Evolutionary conservation across 2,329 filamentous ascomycete genomes (phyloP), one percentile per base, ranked within the genome.

Genomic region (Cryphonectria nitschkei): DNA sequence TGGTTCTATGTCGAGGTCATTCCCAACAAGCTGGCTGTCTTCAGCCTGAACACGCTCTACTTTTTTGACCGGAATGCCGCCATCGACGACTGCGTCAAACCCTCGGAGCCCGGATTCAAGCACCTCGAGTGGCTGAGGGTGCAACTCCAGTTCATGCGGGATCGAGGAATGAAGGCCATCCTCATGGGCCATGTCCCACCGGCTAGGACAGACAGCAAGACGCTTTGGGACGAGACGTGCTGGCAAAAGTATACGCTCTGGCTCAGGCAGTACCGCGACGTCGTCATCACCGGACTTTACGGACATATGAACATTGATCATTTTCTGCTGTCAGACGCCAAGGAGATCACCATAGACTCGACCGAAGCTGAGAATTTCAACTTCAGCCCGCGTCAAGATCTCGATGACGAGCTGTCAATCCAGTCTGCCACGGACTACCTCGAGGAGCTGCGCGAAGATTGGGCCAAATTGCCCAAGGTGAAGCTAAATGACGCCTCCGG

Each of bases 231-330:
- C 75, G 95, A 98, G 84, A 94, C 93, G 0, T 99, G 96, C 82
- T 99, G 95, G 95, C 95, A 98, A 79, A 98, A 97, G 79, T 99
- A 97, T 81, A 92, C 94, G 0, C 83, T 98, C 4, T 98, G 95
- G 94, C 83, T 95, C 77, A 88, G 90, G 75, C 94, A 97, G 79
- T 99, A 94, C 80, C 92, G 96, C 46, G 96, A 99, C 79, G 91
- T 99, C 52, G 86, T 99, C 29, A 86, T 95, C 29, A 90, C 88
- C 16, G 90, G 89, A 37, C 78, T 97, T 7, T 99, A 92, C 77
- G 96, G 95, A 1, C 96, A 99, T 79, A 98, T 99, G 96, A 99
- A 99, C 78, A 93, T 98, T 74, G 96, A 99, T 76, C 96, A 99
- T 80, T 99, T 99, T 81, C 88, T 98, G 77, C 83, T 99, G 22